Percentiles rank a stretch among this genome's conserved stretches.
These are phyloP conservation scores for Dinochytrium kinnereticum DNA, from an alignment of 371 early-diverging fungal species.

Conservation along the genomic window DNA sequence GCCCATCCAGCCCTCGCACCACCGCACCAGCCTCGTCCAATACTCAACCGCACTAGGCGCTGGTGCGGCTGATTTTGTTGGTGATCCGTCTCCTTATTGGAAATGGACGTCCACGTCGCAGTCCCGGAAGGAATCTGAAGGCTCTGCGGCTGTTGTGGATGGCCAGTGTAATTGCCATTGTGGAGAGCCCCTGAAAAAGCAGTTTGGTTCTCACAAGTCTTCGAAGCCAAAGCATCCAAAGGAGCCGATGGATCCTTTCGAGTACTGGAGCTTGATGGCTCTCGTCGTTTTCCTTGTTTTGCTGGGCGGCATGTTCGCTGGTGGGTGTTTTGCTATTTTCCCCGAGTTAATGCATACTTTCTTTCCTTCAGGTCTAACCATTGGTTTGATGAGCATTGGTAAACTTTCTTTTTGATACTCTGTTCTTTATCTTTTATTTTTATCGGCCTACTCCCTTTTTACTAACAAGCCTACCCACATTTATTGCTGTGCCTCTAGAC, in stretches of 20 bases:
- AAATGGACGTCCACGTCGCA: too few relatives aligned
- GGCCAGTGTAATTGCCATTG: background rate
- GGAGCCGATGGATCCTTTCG: conserved; percentile 32
- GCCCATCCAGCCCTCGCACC: background rate
- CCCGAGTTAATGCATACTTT: background rate
- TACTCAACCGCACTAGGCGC: too few relatives aligned
- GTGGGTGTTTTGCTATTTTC: conserved; percentile 38
- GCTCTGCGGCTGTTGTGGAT: background rate
- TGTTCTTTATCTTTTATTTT: background rate
- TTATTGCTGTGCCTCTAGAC: conserved; percentile 39
- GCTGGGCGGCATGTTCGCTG: conserved; percentile 82
- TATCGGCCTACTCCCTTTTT: background rate
- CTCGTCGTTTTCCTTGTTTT: conserved; percentile 65
- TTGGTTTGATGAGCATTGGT: conserved; percentile 81
- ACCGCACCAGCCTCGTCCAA: too few relatives aligned
- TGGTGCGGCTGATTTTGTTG: background rate
- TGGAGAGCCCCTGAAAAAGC: background rate
- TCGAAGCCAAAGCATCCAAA: conserved; percentile 14
- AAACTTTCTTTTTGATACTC: conserved; percentile 39
- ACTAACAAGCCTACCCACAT: background rate
- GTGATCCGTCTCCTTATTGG: background rate
- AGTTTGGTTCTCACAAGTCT: background rate
- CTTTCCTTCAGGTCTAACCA: conserved; percentile 69
- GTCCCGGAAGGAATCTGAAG: too few relatives aligned
- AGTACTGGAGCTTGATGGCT: conserved; percentile 35